Evolutionary conservation across 331 rosid genomes (phyloP), one percentile per base, ranked within the genome.

Genomic region (Acacia concinna): DNA sequence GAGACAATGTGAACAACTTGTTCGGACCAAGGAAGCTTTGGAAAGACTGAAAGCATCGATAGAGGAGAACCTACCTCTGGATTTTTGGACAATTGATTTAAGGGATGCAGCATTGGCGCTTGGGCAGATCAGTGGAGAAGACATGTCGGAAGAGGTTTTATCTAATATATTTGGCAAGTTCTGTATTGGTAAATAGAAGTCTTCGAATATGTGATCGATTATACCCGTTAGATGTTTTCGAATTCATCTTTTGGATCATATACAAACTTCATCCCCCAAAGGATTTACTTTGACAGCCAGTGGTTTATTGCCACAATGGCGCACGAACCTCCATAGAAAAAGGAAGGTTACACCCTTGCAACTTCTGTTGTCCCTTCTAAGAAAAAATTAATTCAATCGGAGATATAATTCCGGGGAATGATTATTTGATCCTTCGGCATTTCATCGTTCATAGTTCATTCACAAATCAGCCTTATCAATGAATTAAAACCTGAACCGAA

Each of bases 1-100:
- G 99, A 93, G 99, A 87, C 98, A 91, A 89, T 93, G 96, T 27
- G 97, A 91, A 89, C 99, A 95, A 89, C 97, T 95, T 84, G 88
- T 93, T 76, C 84, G 96, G 81, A 87, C 99, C 8, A 91, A 85
- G 86, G 99, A 95, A 80, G 97, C 99, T 25, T 86, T 95, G 70
- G 72, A 17, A 27, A 88, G 97, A 83, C 83, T 95, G 86, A 88
- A 90, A 65, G 79, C 90, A 10, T 95, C 99, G n/a, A 89, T 95
- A 43, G 91, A 88, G 81, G 97, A 89, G 84, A 91, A 93, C 81
- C 81, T 91, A 32, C 98, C 99, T 44, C 87, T 90, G 21, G 99
- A 93, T 83, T 95, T 95, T 85, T 95, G 98, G 98, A 93, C 99
- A 17, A 90, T 95, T 76, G 99, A 95, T 88, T 84, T 95, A 87